Conservation (phyloP, 2,329 filamentous ascomycete species). For the Colletotrichum acutatum region DNA sequence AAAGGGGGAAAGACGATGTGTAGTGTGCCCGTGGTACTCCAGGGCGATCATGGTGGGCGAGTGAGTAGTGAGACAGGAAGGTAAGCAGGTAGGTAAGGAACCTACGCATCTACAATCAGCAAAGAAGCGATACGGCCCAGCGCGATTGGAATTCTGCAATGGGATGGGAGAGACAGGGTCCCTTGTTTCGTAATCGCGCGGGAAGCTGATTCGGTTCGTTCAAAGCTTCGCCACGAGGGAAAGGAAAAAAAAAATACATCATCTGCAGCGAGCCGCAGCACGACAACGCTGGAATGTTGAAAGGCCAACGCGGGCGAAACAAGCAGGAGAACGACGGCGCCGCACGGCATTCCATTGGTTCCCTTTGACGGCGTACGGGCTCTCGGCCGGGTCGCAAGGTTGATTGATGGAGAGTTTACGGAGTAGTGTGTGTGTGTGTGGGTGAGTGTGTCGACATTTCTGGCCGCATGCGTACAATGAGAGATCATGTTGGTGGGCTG, state of each 20-base stretch:
- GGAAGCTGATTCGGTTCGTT: background rate
- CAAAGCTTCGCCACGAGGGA: conserved; percentile 22
- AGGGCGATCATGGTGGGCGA: background rate
- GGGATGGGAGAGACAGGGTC: background rate
- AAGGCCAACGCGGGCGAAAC: background rate
- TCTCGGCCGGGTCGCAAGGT: conserved; percentile 15
- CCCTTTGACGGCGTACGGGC: background rate
- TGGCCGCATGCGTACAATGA: background rate
- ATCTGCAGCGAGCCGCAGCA: background rate
- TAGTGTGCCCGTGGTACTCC: background rate
- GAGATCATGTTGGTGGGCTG: background rate
- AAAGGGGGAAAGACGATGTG: conserved; percentile 7
- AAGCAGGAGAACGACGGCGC: background rate
- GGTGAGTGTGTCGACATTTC: background rate
- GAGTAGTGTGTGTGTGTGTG: background rate
- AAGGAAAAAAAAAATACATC: background rate
- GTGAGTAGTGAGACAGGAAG: background rate
- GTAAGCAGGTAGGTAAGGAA: background rate
- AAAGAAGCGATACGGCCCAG: conserved; percentile 1
- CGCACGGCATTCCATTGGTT: background rate
- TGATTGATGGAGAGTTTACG: background rate
- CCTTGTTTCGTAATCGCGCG: background rate
- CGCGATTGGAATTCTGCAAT: conserved; percentile 27
- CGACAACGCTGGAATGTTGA: background rate
- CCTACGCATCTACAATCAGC: background rate